Evolutionary conservation across 208 protist species (phyloP).

Genomic region (Leishmania aethiopica): DNA sequence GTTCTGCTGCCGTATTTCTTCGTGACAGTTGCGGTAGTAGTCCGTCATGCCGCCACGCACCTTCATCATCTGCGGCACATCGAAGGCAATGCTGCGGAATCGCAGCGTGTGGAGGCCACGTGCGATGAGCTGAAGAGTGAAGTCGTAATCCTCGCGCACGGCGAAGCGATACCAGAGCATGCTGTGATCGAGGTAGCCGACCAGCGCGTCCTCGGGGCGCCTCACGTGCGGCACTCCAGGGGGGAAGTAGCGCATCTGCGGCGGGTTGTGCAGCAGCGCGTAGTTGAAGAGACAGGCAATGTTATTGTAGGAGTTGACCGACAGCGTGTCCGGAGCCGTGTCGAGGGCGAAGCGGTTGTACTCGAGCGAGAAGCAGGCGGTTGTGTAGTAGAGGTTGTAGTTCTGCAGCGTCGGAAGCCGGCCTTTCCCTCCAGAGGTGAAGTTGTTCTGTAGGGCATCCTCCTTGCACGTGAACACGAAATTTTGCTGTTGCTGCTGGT

Average conservation of each 20-base stretch:
- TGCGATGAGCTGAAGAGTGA: slow-evolving; percentile 85
- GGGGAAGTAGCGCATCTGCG: slow-evolving; percentile 50
- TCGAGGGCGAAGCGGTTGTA: slow-evolving; percentile 75
- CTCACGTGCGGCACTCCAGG: slow-evolving; percentile 35
- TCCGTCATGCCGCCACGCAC: slow-evolving; percentile 84
- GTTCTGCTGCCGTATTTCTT: slow-evolving; percentile 75
- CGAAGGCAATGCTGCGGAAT: slow-evolving; percentile 82
- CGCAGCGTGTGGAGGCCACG: slow-evolving; percentile 76
- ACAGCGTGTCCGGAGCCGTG: slow-evolving; percentile 44
- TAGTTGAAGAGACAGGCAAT: slow-evolving; percentile 87
- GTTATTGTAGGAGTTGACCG: slow-evolving; percentile 89
- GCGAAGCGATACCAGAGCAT: slow-evolving; percentile 86
- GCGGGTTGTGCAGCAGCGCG: slow-evolving; percentile 60
- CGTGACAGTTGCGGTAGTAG: slow-evolving; percentile 79
- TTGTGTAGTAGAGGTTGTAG: slow-evolving; percentile 43
- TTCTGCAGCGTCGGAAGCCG: slow-evolving; percentile 16
- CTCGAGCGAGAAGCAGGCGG: slow-evolving; percentile 80
- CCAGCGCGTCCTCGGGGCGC: slow-evolving; percentile 40
- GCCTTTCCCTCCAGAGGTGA: slow-evolving; percentile 10
- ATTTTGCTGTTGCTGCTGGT: slow-evolving; percentile 15
- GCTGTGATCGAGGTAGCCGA: slow-evolving; percentile 41
- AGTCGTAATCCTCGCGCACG: slow-evolving; percentile 92
- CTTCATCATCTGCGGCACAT: slow-evolving; percentile 86
- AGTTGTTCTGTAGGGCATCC: slow-evolving; percentile 40
- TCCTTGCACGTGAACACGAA: slow-evolving; percentile 44